phyloP scores from a whole-genome alignment of 148 eudicot species.

The Chenopodium quinoa region DNA sequence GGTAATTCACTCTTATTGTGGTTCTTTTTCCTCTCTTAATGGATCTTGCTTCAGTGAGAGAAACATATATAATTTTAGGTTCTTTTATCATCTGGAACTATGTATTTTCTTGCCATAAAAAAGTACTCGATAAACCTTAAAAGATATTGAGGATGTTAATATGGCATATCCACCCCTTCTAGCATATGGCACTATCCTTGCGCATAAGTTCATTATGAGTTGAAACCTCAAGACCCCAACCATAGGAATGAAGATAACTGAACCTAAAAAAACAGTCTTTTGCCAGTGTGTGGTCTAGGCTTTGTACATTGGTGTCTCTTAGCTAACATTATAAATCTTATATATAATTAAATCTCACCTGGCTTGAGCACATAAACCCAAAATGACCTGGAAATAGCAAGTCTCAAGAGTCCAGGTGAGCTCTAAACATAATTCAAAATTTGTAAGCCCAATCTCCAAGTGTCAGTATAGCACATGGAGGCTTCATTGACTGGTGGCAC shows the following conservation, averaged over 20 bases:
- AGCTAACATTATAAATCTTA: neutral
- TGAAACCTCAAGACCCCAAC: neutral
- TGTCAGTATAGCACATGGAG: neutral
- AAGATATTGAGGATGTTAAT: too few species aligned
- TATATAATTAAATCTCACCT: neutral
- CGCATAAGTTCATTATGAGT: neutral
- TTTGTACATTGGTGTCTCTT: neutral
- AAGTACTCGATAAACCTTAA: neutral
- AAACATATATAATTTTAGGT: neutral
- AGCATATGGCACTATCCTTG: neutral
- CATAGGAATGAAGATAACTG: neutral
- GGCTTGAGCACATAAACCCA: neutral
- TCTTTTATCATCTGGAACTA: too few species aligned
- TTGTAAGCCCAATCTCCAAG: neutral
- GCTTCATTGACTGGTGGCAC: neutral
- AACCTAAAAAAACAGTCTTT: neutral
- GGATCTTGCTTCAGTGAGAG: neutral
- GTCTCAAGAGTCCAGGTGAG: conserved; percentile 1
- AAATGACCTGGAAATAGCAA: neutral
- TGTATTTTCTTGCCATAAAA: neutral
- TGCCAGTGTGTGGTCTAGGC: neutral
- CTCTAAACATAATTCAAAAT: neutral
- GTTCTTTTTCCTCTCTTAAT: neutral
- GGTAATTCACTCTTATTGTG: conserved; percentile 35
- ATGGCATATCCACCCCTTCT: too few species aligned